A percentile compares a stretch with the other conserved stretches of the same genome.
phyloP scores from a whole-genome alignment of 495 filamentous ascomycete species.

The Annulohypoxylon moriforme region DNA sequence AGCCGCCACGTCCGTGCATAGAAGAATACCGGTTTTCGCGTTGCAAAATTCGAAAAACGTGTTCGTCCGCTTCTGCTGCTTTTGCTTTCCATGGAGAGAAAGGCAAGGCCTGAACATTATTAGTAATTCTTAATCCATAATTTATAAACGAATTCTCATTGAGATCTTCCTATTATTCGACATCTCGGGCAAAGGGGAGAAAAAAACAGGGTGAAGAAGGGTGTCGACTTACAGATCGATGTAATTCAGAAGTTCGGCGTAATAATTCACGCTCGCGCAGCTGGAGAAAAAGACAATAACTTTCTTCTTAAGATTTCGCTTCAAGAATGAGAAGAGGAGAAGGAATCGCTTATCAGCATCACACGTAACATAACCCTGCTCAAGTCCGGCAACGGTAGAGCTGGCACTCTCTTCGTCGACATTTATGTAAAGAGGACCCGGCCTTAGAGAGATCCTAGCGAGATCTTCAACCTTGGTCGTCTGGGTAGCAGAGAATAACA shows the following conservation, averaged over 20 bases:
- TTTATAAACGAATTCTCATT: too few species aligned
- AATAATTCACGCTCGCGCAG: conserved; percentile 94
- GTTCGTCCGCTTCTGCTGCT: conserved; percentile 96
- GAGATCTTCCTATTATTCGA: too few species aligned
- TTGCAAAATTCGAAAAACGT: conserved; percentile 99
- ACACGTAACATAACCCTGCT: conserved; percentile 95
- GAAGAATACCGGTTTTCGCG: conserved; percentile 85
- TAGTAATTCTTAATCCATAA: conserved; percentile 48
- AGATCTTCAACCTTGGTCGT: conserved; percentile 99
- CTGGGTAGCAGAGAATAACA: conserved; percentile 97
- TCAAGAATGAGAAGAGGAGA: conserved; percentile 94
- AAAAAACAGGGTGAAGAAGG: too few species aligned
- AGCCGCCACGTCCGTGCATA: conserved; percentile 97
- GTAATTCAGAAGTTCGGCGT: conserved; percentile 93
- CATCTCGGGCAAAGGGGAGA: too few species aligned
- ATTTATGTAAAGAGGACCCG: conserved; percentile 86
- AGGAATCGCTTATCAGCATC: conserved; percentile 94
- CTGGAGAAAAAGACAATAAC: conserved; percentile 97
- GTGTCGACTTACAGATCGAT: conserved; percentile 86
- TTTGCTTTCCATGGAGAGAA: conserved; percentile 84
- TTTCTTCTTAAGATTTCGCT: conserved; percentile 91
- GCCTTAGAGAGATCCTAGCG: conserved; percentile 89
- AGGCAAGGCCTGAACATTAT: conserved; percentile 34
- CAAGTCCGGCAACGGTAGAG: conserved; percentile 89
- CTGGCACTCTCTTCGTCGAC: conserved; percentile 69